A percentile compares a stretch with the other conserved stretches of the same genome.
phyloP scores from a whole-genome alignment of 2,329 filamentous ascomycete genomes.

The Penicillium sp. region DNA sequence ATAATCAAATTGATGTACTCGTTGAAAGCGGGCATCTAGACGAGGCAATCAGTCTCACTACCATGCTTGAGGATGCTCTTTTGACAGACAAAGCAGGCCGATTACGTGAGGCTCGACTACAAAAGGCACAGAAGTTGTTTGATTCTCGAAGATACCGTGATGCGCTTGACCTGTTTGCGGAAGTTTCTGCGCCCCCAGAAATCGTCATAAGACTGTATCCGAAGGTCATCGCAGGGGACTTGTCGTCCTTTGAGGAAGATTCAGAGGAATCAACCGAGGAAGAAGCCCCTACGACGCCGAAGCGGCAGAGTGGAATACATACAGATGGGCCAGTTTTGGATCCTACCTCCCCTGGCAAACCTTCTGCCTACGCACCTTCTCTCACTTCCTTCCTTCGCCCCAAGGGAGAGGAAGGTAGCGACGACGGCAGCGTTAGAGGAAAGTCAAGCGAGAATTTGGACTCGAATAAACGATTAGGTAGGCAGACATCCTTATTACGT shows the following conservation, averaged over 20 bases:
- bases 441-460: slow-evolving; percentile 26
- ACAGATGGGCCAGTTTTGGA: slow-evolving; percentile 25
- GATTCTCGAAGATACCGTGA: slow-evolving; percentile 76
- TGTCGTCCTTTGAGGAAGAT: slow-evolving; percentile 61
- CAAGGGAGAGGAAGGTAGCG: slow-evolving; percentile 36
- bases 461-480: slow-evolving; percentile 27
- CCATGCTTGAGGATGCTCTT: slow-evolving; percentile 88
- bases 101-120: slow-evolving; percentile 80
- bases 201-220: slow-evolving; percentile 83
- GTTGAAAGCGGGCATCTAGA: slow-evolving; percentile 72
- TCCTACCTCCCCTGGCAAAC: slow-evolving; percentile 21
- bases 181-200: slow-evolving; percentile 84
- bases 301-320: slow-evolving; percentile 27
- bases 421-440: slow-evolving; percentile 36
- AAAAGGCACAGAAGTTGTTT: slow-evolving; percentile 84
- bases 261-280: slow-evolving; percentile 28
- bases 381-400: slow-evolving; percentile 35
- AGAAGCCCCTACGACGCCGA: slow-evolving; percentile 21
- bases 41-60: slow-evolving; percentile 84
- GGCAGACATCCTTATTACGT: slow-evolving; percentile 10
- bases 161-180: slow-evolving; percentile 84
- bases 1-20: slow-evolving; percentile 80
- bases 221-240: slow-evolving; percentile 72
- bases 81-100: slow-evolving; percentile 76
- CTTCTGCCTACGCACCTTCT: slow-evolving; percentile 32